A percentile compares a stretch with the other conserved stretches of the same genome.
Evolutionary conservation across 139 green algal species (phyloP).

Genomic region (Chlamydomonas incerta): DNA sequence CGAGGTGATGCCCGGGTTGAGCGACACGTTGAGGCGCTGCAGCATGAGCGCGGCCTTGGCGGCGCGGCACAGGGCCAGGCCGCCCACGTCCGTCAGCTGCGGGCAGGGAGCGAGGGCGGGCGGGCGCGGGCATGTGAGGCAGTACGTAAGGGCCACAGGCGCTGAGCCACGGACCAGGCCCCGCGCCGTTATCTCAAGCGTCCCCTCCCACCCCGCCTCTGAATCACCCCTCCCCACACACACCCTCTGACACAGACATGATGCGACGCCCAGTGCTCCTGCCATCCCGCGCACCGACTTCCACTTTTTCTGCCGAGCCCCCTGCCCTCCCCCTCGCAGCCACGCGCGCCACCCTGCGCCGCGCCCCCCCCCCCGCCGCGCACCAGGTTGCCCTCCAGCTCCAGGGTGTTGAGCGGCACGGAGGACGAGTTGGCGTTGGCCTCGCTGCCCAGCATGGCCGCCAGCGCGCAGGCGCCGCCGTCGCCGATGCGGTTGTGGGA

Average conservation of each 20-base stretch:
- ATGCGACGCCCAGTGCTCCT: no score
- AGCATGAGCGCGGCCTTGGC: conserved; percentile 58
- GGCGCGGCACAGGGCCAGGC: conserved; percentile 50
- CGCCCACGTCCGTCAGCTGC: conserved; percentile 62
- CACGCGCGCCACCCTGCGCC: no score
- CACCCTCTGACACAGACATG: no score
- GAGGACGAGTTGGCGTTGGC: conserved; percentile 19
- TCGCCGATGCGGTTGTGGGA: conserved; percentile 65
- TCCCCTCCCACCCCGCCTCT: no score
- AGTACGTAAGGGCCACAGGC: no score
- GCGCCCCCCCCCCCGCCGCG: background rate
- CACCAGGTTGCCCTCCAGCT: conserved; percentile 71
- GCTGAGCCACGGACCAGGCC: no score
- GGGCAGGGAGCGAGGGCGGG: background rate
- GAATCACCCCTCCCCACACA: no score
- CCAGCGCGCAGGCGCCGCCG: conserved; percentile 55
- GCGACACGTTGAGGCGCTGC: conserved; percentile 63
- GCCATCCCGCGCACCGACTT: no score
- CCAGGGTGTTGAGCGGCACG: conserved; percentile 53
- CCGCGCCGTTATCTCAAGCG: no score
- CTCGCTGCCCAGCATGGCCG: conserved; percentile 53
- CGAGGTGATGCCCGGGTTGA: conserved; percentile 50
- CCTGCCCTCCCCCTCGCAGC: no score
- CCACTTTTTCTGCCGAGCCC: no score
- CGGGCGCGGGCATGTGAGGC: no score